Percentiles rank a stretch among this genome's conserved stretches.
Evolutionary conservation across 768 basidiomycete genomes (phyloP).

Genomic region (Mycena kentingensis): DNA sequence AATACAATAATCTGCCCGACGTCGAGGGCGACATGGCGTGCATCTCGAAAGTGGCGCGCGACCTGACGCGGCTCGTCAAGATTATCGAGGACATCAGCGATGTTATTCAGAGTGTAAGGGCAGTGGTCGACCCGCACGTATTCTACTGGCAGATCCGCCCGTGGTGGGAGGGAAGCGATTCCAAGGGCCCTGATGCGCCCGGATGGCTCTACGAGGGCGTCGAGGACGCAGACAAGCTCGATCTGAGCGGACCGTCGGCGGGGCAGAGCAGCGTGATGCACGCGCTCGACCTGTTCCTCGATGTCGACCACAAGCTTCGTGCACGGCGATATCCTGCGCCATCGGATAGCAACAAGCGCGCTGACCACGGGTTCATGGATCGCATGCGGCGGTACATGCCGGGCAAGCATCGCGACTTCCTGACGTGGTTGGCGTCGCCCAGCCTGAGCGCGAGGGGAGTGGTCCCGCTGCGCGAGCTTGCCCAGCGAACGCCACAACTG

Average conservation of each 20-base stretch:
- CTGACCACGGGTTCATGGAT: slow-evolving; percentile 82
- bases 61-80: slow-evolving; percentile 65
- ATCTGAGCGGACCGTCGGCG: slow-evolving; percentile 86
- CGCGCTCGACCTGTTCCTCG: slow-evolving; percentile 81
- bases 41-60: slow-evolving; percentile 67
- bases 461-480: slow-evolving; percentile 60
- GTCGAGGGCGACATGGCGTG: slow-evolving; percentile 56
- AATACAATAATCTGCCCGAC: slow-evolving; percentile 78
- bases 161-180: slow-evolving; percentile 88
- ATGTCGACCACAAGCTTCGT: slow-evolving; percentile 84
- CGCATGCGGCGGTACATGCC: slow-evolving; percentile 97
- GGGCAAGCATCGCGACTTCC: slow-evolving; percentile 83
- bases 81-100: slow-evolving; percentile 76
- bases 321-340: slow-evolving; percentile 69
- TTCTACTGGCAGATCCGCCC: slow-evolving; percentile 92
- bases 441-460: slow-evolving; percentile 34
- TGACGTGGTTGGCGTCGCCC: slow-evolving; percentile 61
- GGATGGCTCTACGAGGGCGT: slow-evolving; percentile 84
- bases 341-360: slow-evolving; percentile 63
- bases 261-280: slow-evolving; percentile 94
- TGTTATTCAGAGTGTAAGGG: slow-evolving; percentile 68
- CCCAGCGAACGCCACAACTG: slow-evolving; percentile 55
- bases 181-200: slow-evolving; percentile 49
- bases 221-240: slow-evolving; percentile 54
- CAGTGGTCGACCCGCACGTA: slow-evolving; percentile 75